phyloP scores from a whole-genome alignment of 2,329 filamentous ascomycete species.

The Epichloe amarillans region DNA sequence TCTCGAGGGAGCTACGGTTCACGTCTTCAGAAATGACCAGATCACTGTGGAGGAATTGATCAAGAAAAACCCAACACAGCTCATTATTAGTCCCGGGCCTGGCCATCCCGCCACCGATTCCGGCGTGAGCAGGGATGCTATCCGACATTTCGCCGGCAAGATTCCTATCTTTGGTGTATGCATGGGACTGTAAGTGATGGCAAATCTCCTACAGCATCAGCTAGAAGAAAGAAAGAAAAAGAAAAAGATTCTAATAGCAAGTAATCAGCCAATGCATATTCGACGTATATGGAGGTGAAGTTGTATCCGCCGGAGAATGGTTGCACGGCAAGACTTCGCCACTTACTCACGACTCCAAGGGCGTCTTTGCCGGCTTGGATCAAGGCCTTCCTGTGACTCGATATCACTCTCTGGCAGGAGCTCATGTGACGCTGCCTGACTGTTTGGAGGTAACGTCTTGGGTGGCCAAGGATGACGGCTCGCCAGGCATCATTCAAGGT shows the following conservation, averaged over 20 bases:
- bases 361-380: slow-evolving; percentile 73
- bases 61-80: slow-evolving; percentile 73
- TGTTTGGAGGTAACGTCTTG: slow-evolving; percentile 85
- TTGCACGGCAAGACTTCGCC: slow-evolving; percentile 94
- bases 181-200: slow-evolving; percentile 70
- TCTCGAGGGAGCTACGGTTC: slow-evolving; percentile 85
- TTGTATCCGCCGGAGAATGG: slow-evolving; percentile 89
- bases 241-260: background rate
- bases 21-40: slow-evolving; percentile 85
- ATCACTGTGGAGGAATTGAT: slow-evolving; percentile 75
- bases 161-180: slow-evolving; percentile 95
- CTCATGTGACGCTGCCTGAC: slow-evolving; percentile 71
- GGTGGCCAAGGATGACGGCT: slow-evolving; percentile 63
- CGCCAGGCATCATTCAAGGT: slow-evolving; percentile 87
- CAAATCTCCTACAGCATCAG: background rate
- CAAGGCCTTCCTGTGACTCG: slow-evolving; percentile 79
- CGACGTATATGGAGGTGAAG: slow-evolving; percentile 80
- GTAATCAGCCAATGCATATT: slow-evolving; percentile 75
- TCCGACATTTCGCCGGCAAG: slow-evolving; percentile 83
- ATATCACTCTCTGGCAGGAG: slow-evolving; percentile 93
- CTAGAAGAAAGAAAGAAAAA: too few relatives aligned
- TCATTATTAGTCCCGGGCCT: slow-evolving; percentile 89
- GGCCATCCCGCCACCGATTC: slow-evolving; percentile 87
- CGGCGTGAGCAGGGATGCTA: slow-evolving; percentile 84
- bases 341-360: slow-evolving; percentile 76